Percentiles rank a stretch among this genome's conserved stretches.
Conservation (phyloP, 495 filamentous ascomycete genomes). For the Aspergillus homomorphus region DNA sequence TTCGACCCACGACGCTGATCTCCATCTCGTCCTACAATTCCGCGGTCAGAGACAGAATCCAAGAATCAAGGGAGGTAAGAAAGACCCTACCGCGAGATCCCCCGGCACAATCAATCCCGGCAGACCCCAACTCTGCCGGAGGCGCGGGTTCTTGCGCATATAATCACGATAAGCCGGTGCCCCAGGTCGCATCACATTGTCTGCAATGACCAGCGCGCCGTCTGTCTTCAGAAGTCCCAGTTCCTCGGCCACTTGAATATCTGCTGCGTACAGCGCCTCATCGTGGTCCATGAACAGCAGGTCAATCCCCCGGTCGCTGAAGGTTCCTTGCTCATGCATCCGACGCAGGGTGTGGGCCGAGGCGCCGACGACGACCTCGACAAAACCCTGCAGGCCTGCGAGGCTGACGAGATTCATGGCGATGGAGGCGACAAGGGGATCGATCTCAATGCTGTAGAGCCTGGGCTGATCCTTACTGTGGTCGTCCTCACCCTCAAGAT, state of each 20-base stretch:
- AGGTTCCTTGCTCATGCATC: not conserved
- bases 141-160: not conserved
- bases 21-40: conserved; percentile 2
- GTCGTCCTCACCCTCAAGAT: too few species aligned
- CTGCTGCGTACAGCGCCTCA: not conserved
- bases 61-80: not conserved
- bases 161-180: not conserved
- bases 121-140: not conserved
- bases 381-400: not conserved
- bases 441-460: not conserved
- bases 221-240: not conserved
- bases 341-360: not conserved
- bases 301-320: not conserved
- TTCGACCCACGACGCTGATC: not conserved
- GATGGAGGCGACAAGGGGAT: not conserved
- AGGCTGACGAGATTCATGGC: not conserved
- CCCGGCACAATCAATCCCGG: not conserved
- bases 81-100: not conserved
- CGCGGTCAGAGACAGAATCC: not conserved
- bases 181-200: conserved; percentile 1
- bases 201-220: not conserved
- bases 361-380: conserved; percentile 1
- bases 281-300: not conserved
- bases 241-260: not conserved
- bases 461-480: not conserved